Evolutionary conservation across 805 yeast genomes (phyloP), one percentile per base, ranked within the genome.

Genomic region (Cyberlindnera bimundalis): DNA sequence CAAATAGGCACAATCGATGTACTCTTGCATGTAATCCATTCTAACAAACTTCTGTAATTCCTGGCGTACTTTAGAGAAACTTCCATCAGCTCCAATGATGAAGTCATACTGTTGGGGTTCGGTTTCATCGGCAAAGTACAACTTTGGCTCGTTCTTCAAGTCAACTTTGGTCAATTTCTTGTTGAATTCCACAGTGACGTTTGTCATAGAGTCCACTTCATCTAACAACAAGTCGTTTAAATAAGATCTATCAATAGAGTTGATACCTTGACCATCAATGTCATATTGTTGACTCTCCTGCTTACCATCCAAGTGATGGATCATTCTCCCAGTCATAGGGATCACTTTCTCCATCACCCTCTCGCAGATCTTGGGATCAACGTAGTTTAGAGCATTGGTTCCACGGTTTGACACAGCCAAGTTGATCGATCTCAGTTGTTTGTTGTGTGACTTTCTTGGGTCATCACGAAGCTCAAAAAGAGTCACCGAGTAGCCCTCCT

Each of bases 281-380:
- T 96, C 96, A 60, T 90, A 90, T 33, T 67, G 50, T 55, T 89
- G 96, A 23, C 84, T 68, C 48, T 74, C 79, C 57, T 79, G 81
- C 16, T 62, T 60, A 0, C 95, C 96, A 11, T 68, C 53, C 12
- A 63, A 36, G 47, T 81, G 82, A 60, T 90, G 97, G 43, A 90
- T 79, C 96, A 89, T 88, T 31, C 97, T 69, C 2, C 96, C 96
- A 30, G 74, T 65, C 91, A 90, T 85, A 2, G 96, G 96, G 19
- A 86, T 82, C 18, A 85, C 74, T 30, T 76, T 74, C 24, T 67
- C 62, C 46, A 84, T 55, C 2, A 88, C 71, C 19, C 79, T 56
- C 0, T 65, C 60, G 11, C 83, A 78, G 68, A 88, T 68, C 12
- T 65, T 71, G 1, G 64, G 58, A 56, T 84, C 89, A 11, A 89